phyloP scores from a whole-genome alignment of 31 red algal species.

The Porphyra umbilicalis region DNA sequence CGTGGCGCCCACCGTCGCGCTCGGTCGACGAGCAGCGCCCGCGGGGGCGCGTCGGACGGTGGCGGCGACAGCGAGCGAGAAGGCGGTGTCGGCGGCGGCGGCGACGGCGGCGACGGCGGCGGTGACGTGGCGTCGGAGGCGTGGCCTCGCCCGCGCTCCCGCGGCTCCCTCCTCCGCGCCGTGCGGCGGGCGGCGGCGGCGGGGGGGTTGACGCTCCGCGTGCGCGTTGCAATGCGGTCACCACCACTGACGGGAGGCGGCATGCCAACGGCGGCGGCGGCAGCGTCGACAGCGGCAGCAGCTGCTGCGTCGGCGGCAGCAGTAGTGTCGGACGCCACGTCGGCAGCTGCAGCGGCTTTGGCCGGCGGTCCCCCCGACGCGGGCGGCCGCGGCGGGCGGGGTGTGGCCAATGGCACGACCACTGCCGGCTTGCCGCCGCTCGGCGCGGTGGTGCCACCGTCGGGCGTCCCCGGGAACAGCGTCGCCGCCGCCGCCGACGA shows the following conservation, averaged over 20 bases:
- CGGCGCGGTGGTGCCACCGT: too few species aligned
- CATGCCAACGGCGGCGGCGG: too few species aligned
- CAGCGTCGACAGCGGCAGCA: constrained; percentile 15
- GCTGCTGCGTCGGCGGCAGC: not conserved
- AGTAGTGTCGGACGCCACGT: not conserved
- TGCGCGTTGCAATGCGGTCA: constrained; percentile 32
- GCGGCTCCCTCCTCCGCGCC: not conserved
- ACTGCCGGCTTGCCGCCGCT: not conserved
- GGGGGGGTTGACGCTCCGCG: constrained; percentile 36
- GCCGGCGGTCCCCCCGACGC: not conserved
- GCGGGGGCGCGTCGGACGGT: not conserved
- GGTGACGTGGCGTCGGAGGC: constrained; percentile 19
- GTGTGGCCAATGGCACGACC: not conserved
- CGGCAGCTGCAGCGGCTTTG: not conserved
- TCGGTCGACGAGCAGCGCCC: not conserved
- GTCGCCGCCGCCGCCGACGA: constrained; percentile 11
- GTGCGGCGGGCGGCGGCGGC: constrained; percentile 21
- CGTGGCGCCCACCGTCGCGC: not conserved
- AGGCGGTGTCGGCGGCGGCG: constrained; percentile 13
- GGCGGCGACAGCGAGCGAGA: not conserved
- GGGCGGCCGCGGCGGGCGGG: not conserved
- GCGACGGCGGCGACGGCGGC: not conserved
- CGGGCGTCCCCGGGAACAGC: constrained; percentile 6
- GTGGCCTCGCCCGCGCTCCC: not conserved
- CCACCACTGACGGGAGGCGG: too few species aligned